Base-by-base conservation (phyloP, 768 basidiomycete genomes). In the Plicaturopsis crispa region DNA sequence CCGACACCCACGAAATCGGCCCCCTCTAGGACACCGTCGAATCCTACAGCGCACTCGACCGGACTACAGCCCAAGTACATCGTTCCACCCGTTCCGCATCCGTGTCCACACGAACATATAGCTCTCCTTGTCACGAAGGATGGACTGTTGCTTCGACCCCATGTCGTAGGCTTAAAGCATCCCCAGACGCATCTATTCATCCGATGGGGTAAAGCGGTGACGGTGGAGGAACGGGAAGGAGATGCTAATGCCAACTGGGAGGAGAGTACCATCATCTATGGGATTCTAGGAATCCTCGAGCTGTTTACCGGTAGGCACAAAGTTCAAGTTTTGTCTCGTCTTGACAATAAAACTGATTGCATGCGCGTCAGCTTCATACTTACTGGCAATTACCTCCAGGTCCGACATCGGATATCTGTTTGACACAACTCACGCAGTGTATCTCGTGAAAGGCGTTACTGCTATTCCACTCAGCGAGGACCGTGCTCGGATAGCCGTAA, bases 401-500 rank as follows among this genome's bases (percentile, higher is more conserved):
- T 62, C 62, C 32, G 70, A 79, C 43, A 64, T 84, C 10, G 88
- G 88, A 43, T 65, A 70, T 46, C 54, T 89, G 35, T 65, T 89
- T 44, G 78, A 85, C 43, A 65, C 63, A 16, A 56, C 62, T 20
- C 79, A 78, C 51, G 52, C 67, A 0, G 71, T 90, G 5, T 86
- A 84, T 56, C 64, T 67, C 20, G 69, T 89, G 40, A 84, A 82
- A 57, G 70, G 70, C 22, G 77, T 88, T 16, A 63, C 65, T 35
- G 78, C 80, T 4, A 80, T 91, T 19, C 88, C 88, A 3, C 65
- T 90, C n/a, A 56, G 66, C 7, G 75, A 79, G 48, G 72, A 76
- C 21, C 71, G 75, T 30, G 88, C 87, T 20, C 60, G 61, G 20
- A 65, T 64, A 13, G 65, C 63, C 2, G 46, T 87, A 19, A 66